These are phyloP conservation scores for Fusarium sp. DNA, from an alignment of 2,329 filamentous ascomycete species.

Conservation along the genomic window DNA sequence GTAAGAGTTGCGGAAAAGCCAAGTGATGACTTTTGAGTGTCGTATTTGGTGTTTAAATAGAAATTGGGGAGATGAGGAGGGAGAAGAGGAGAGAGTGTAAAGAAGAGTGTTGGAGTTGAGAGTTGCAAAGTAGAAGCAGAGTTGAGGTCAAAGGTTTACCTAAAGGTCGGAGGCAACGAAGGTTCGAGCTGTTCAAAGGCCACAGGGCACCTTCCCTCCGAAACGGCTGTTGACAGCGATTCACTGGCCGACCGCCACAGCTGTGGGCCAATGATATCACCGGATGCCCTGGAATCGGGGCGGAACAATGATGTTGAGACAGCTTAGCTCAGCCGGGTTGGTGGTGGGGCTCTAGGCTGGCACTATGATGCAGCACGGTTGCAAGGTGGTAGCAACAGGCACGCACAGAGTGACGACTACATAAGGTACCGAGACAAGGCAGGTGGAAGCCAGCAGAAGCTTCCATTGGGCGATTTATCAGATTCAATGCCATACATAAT, in stretches of 20 bases:
- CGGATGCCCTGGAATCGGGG: conserved; percentile 41
- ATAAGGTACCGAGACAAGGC: conserved; percentile 32
- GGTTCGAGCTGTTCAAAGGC: conserved; percentile 46
- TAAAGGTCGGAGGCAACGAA: conserved; percentile 37
- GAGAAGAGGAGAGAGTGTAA: background rate
- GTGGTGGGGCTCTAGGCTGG: conserved; percentile 34
- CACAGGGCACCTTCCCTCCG: conserved; percentile 43
- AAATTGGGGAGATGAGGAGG: conserved; percentile 4
- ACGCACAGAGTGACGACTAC: conserved; percentile 44
- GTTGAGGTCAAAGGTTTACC: conserved; percentile 21
- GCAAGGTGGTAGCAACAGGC: conserved; percentile 40
- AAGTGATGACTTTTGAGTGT: conserved; percentile 28
- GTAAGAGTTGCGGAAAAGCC: conserved; percentile 39
- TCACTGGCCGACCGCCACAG: conserved; percentile 45
- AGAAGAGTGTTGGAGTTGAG: conserved; percentile 30
- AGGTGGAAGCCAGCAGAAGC: conserved; percentile 38
- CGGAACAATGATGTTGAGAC: conserved; percentile 52
- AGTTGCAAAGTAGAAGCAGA: conserved; percentile 38
- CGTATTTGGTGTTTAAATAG: conserved; percentile 9
- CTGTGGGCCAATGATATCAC: conserved; percentile 52
- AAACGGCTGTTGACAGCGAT: conserved; percentile 43
- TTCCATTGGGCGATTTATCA: conserved; percentile 25
- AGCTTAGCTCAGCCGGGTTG: conserved; percentile 44
- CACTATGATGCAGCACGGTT: conserved; percentile 43
- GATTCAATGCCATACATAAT: background rate